A percentile compares a stretch with the other conserved stretches of the same genome.
Evolutionary conservation across 148 eudicot genomes (phyloP).

Genomic region (Dysphania ambrosioides): DNA sequence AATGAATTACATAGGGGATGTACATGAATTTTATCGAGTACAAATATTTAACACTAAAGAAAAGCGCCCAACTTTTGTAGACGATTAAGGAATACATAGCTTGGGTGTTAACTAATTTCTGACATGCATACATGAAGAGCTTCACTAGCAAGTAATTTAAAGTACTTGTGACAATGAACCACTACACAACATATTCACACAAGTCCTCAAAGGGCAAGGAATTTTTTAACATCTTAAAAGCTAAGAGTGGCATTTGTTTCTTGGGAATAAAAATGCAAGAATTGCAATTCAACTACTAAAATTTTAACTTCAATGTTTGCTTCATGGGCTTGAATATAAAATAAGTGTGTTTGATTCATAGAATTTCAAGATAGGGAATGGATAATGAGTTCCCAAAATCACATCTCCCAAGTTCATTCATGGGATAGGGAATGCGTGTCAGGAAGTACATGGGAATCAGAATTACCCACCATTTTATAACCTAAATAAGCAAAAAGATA

Average conservation of each 20-base stretch:
- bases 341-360: not conserved
- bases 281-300: not conserved
- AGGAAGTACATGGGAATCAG: not conserved
- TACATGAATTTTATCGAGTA: no score
- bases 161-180: no score
- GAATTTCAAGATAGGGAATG: not conserved
- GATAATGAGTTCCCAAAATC: not conserved
- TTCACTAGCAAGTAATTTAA: no score
- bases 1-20: no score
- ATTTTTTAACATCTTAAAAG: not conserved
- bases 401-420: not conserved
- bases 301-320: not conserved
- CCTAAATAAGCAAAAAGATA: not conserved
- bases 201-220: not conserved
- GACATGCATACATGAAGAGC: no score
- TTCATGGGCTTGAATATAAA: not conserved
- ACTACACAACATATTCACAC: no score
- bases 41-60: no score
- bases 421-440: not conserved
- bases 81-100: no score
- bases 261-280: not conserved
- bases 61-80: no score
- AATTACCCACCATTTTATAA: not conserved
- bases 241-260: not conserved
- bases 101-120: no score